A percentile compares a stretch with the other conserved stretches of the same genome.
Evolutionary conservation across 495 filamentous ascomycete species (phyloP).

Genomic region (Cercophora scortea): DNA sequence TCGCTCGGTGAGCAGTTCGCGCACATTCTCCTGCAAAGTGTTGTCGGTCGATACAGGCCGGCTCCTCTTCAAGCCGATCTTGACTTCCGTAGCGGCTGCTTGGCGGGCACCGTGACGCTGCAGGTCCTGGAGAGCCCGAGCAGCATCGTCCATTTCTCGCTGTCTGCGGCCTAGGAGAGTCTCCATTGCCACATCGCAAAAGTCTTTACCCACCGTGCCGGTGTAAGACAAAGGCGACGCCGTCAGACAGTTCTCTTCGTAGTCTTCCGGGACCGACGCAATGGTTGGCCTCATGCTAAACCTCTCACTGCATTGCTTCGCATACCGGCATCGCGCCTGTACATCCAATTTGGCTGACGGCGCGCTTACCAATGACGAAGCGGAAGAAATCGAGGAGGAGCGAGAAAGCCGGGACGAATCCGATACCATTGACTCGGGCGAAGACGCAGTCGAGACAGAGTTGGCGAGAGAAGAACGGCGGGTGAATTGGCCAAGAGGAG

Average conservation of each 20-base stretch:
- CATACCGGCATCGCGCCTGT: slow-evolving; percentile 76
- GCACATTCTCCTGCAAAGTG: slow-evolving; percentile 65
- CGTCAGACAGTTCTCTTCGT: slow-evolving; percentile 47
- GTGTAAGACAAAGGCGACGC: slow-evolving; percentile 56
- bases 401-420: slow-evolving; percentile 69
- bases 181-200: slow-evolving; percentile 45
- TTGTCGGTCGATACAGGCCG: slow-evolving; percentile 61
- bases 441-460: slow-evolving; percentile 69
- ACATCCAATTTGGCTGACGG: slow-evolving; percentile 63
- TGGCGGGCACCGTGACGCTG: slow-evolving; percentile 29
- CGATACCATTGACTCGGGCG: slow-evolving; percentile 86
- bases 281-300: slow-evolving; percentile 36
- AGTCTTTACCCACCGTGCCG: slow-evolving; percentile 44
- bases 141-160: slow-evolving; percentile 49
- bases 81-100: slow-evolving; percentile 21
- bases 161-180: slow-evolving; percentile 35
- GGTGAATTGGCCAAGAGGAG: slow-evolving; percentile 48
- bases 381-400: slow-evolving; percentile 67
- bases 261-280: slow-evolving; percentile 44
- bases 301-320: slow-evolving; percentile 53
- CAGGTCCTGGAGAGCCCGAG: slow-evolving; percentile 61
- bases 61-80: slow-evolving; percentile 53
- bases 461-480: slow-evolving; percentile 72
- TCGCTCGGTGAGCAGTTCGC: slow-evolving; percentile 43
- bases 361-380: slow-evolving; percentile 60